A percentile compares a stretch with the other conserved stretches of the same genome.
Conservation (phyloP, 495 filamentous ascomycete genomes). For the Zalerion maritima region DNA sequence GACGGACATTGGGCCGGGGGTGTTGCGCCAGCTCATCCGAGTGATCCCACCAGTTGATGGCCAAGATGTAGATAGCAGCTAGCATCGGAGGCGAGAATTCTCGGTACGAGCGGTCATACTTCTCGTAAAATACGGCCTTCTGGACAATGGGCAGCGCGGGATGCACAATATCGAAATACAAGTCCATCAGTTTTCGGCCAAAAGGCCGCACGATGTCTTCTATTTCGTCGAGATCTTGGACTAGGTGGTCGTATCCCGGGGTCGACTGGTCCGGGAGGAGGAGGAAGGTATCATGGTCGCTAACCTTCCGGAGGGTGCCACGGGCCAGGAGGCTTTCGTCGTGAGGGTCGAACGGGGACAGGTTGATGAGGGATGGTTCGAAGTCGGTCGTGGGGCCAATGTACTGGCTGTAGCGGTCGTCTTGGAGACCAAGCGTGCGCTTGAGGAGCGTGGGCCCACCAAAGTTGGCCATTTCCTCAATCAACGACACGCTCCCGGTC, state of each 20-base stretch:
- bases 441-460: slow-evolving; percentile 44
- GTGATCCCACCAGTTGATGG: slow-evolving; percentile 78
- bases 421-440: slow-evolving; percentile 49
- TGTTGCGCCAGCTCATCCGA: slow-evolving; percentile 48
- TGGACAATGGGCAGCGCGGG: slow-evolving; percentile 83
- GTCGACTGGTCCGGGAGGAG: slow-evolving; percentile 54
- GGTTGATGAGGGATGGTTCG: slow-evolving; percentile 56
- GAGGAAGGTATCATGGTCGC: slow-evolving; percentile 70
- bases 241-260: slow-evolving; percentile 42
- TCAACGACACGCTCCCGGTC: slow-evolving; percentile 35
- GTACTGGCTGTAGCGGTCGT: slow-evolving; percentile 46
- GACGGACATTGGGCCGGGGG: slow-evolving; percentile 56
- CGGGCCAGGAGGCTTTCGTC: slow-evolving; percentile 55
- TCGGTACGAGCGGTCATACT: slow-evolving; percentile 59
- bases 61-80: slow-evolving; percentile 79
- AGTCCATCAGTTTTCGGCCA: slow-evolving; percentile 63
- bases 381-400: slow-evolving; percentile 59
- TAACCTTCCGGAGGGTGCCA: slow-evolving; percentile 64
- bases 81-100: slow-evolving; percentile 73
- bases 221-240: slow-evolving; percentile 60
- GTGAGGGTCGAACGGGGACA: slow-evolving; percentile 54
- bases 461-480: slow-evolving; percentile 48
- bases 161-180: slow-evolving; percentile 81
- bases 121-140: slow-evolving; percentile 74
- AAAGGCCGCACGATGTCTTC: slow-evolving; percentile 72